These are phyloP conservation scores for Santalum album DNA, from an alignment of 164 flowering plant genomes.

Conservation along the genomic window DNA sequence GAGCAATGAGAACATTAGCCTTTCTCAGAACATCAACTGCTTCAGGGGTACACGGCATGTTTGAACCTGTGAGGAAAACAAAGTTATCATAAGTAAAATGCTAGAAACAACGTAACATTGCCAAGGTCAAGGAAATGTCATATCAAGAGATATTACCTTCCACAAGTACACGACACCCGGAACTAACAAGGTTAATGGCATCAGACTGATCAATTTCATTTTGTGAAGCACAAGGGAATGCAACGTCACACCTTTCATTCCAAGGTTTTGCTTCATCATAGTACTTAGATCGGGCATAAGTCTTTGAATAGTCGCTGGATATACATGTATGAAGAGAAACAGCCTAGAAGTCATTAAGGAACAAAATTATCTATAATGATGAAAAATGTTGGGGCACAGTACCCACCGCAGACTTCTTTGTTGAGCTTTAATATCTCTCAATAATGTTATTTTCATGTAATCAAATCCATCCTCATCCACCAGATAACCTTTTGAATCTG, in stretches of 20 bases:
- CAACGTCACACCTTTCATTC: constrained; percentile 95
- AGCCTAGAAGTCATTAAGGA: not conserved
- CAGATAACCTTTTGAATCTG: constrained; percentile 98
- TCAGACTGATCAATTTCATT: constrained; percentile 94
- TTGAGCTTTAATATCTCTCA: constrained; percentile 83
- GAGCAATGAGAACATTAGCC: constrained; percentile 86
- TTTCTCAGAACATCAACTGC: constrained; percentile 86
- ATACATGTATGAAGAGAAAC: constrained; percentile 12
- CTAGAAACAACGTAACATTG: constrained; percentile 2
- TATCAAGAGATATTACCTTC: constrained; percentile 54
- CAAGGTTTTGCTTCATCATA: constrained; percentile 96
- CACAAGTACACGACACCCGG: constrained; percentile 83
- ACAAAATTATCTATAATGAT: not conserved
- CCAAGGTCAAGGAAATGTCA: not conserved
- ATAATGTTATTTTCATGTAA: constrained; percentile 66
- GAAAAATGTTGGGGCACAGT: not conserved
- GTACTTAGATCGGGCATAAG: constrained; percentile 89
- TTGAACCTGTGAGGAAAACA: constrained; percentile 95
- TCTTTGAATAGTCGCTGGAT: constrained; percentile 89
- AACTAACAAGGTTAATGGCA: constrained; percentile 84
- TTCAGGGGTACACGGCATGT: constrained; percentile 94
- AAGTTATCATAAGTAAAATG: not conserved
- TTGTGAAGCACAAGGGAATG: constrained; percentile 94
- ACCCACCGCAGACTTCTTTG: constrained; percentile 82
- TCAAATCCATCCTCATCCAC: constrained; percentile 99